Base-by-base conservation (phyloP, 257 asterid species). In the Lycium barbarum region DNA sequence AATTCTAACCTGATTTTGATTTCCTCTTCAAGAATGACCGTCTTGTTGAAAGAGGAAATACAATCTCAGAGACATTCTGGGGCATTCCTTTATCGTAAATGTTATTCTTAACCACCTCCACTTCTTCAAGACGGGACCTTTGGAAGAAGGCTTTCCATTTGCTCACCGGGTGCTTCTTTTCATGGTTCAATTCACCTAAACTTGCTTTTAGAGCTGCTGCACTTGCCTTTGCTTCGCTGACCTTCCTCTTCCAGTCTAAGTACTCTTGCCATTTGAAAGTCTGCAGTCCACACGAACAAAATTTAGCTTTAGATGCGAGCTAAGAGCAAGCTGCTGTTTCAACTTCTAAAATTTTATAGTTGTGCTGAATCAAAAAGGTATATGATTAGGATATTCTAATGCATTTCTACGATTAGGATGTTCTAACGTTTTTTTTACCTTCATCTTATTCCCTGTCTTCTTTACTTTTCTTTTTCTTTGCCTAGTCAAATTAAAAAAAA, bases 201-300 rank as follows among this genome's bases (percentile, higher is more conserved):
- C 97, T 93, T 57, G 89, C 93, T 88, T 90, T 97, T 20, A 97
- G 89, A 82, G 98, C 98, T 61, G 87, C 96, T 59, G 96, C 97
- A 84, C 98, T 95, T 22, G 92, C 95, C 92, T 93, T 94, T 59
- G 98, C 98, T 88, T 91, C 98, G 1, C 90, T 91, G 63, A 94
- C 90, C 89, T 92, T 97, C 90, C 92, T 89, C 90, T 93, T 97
- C 97, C 95, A 95, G 88, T 91, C 90, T 88, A 95, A 84, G 53
- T 94, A 87, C n/a, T 95, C 98, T 83, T 93, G 90, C 99, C 99
- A 97, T 89, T 95, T 97, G 87, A 95, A 95, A 85, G 94, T 91
- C 99, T 97, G 94, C 84, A 89, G 83, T 59, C 10, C 83, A 76
- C 45, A 79, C 5, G 40, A 58, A 20, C 54, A 79, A 76, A 55